phyloP scores from a whole-genome alignment of 495 filamentous ascomycete genomes.

The Penicillium goetzii region DNA sequence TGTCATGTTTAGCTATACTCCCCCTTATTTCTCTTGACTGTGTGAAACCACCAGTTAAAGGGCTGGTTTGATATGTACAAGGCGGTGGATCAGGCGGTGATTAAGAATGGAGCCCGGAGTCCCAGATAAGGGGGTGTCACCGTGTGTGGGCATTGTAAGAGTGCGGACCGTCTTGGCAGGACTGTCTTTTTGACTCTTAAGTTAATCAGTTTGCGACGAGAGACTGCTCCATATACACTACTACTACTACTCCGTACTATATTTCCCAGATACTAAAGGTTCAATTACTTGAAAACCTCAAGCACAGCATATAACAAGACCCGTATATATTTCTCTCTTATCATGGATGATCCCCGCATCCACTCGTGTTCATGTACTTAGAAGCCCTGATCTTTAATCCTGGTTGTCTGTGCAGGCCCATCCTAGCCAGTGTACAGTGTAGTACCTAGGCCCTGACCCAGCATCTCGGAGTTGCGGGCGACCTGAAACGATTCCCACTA shows the following conservation, averaged over 20 bases:
- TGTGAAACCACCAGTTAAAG: too few species aligned
- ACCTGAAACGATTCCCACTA: conserved; percentile 14
- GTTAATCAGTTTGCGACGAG: neutral
- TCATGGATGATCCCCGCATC: conserved; percentile 10
- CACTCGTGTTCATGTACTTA: neutral
- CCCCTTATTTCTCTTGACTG: neutral
- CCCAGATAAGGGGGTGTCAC: too few species aligned
- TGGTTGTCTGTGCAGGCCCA: conserved; percentile 1
- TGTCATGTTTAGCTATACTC: too few species aligned
- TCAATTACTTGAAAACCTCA: too few species aligned
- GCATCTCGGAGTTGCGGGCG: neutral
- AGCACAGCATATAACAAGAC: neutral
- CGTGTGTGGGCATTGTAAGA: neutral
- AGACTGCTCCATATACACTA: too few species aligned
- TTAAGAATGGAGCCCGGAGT: too few species aligned
- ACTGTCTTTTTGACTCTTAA: neutral
- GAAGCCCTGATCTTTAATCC: neutral
- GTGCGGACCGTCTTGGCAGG: neutral
- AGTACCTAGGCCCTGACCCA: neutral
- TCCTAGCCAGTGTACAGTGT: neutral
- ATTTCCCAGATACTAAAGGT: neutral
- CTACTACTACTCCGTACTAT: too few species aligned
- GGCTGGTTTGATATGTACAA: too few species aligned
- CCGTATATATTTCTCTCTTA: neutral
- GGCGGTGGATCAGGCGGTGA: conserved; percentile 7